Conservation (phyloP, 495 filamentous ascomycete genomes). For the Aspergillus saccharolyticus region DNA sequence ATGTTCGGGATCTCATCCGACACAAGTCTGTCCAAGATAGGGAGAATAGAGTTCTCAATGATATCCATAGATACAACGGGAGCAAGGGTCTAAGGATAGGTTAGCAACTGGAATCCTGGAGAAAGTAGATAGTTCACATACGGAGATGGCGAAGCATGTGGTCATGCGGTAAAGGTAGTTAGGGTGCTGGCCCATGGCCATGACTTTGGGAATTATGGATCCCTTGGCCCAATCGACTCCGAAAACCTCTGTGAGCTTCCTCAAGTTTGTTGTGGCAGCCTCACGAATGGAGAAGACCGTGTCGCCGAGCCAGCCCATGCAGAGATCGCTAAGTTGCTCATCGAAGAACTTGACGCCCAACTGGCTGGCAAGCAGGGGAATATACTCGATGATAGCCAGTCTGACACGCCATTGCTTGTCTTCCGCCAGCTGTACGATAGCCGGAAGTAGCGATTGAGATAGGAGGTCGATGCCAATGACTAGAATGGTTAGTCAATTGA, state of each 20-base stretch:
- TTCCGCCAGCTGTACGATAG: slow-evolving; percentile 96
- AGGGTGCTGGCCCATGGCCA: slow-evolving; percentile 94
- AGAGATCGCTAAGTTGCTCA: slow-evolving; percentile 88
- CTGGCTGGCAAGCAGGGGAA: slow-evolving; percentile 91
- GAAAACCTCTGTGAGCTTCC: slow-evolving; percentile 97
- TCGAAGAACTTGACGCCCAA: slow-evolving; percentile 97
- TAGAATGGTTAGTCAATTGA: slow-evolving; percentile 28
- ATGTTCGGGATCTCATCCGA: slow-evolving; percentile 96
- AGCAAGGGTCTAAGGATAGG: slow-evolving; percentile 69
- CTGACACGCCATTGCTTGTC: slow-evolving; percentile 99
- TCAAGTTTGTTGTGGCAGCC: slow-evolving; percentile 92
- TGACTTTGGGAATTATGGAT: slow-evolving; percentile 96
- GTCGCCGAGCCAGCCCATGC: slow-evolving; percentile 99
- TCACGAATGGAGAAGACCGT: slow-evolving; percentile 98
- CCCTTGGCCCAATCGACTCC: slow-evolving; percentile 97
- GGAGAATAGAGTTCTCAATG: slow-evolving; percentile 87
- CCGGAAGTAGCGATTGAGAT: slow-evolving; percentile 91
- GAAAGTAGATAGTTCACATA: slow-evolving; percentile 45
- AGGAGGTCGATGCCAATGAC: slow-evolving; percentile 97
- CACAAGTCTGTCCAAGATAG: slow-evolving; percentile 91
- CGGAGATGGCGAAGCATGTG: slow-evolving; percentile 95
- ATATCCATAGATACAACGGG: slow-evolving; percentile 87
- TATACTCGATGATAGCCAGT: slow-evolving; percentile 98
- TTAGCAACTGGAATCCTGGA: slow-evolving; percentile 24
- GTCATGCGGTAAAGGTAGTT: slow-evolving; percentile 99